phyloP scores from a whole-genome alignment of 139 green algal genomes.

The Chlamydomonas applanata region DNA sequence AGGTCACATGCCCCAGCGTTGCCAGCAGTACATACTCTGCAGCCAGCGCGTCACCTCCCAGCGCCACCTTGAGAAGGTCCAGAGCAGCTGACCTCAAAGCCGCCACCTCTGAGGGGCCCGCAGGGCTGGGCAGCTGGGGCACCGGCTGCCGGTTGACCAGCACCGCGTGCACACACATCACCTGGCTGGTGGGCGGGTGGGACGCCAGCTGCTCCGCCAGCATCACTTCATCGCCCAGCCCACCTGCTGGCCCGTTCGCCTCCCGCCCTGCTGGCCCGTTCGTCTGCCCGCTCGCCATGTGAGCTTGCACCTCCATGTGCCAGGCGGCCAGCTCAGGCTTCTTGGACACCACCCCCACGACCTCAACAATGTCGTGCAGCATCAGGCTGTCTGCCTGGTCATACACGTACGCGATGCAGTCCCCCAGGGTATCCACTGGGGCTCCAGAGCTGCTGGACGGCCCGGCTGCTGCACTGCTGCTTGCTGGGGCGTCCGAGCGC shows the following conservation, averaged over 20 bases:
- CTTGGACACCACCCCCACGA: conserved; percentile 53
- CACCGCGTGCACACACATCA: not conserved
- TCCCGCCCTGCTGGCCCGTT: no score
- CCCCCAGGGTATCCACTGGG: no score
- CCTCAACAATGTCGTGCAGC: conserved; percentile 67
- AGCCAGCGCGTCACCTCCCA: conserved; percentile 69
- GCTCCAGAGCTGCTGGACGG: no score
- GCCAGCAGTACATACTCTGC: conserved; percentile 77
- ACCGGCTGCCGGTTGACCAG: not conserved
- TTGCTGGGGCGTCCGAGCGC: no score
- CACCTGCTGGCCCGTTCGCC: not conserved
- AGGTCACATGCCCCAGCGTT: conserved; percentile 39
- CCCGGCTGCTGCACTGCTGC: no score
- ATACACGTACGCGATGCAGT: conserved; percentile 43
- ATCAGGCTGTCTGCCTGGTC: conserved; percentile 33
- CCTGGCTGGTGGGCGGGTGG: conserved; percentile 56
- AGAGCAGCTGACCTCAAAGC: conserved; percentile 23
- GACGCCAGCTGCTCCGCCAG: conserved; percentile 16
- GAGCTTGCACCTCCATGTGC: conserved; percentile 3
- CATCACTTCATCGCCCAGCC: conserved; percentile 24
- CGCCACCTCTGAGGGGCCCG: not conserved
- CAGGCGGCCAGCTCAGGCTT: conserved; percentile 45
- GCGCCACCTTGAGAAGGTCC: conserved; percentile 38
- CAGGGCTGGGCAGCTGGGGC: not conserved
- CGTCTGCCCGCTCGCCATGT: no score